Conservation (phyloP, 208 protist genomes). For the Vickermania spadyakhi region DNA sequence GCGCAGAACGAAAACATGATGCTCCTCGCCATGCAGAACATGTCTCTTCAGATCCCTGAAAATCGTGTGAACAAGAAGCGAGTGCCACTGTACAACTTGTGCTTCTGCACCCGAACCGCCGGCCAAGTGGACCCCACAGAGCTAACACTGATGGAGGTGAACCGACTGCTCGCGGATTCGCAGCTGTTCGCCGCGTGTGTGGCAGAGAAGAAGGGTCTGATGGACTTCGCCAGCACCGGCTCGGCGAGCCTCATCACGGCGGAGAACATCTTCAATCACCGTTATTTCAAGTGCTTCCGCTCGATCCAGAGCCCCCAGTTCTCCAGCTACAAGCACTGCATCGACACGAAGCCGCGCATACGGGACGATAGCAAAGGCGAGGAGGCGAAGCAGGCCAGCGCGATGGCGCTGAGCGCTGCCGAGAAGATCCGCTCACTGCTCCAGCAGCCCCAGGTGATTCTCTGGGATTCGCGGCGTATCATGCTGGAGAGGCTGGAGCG, state of each 20-base stretch:
- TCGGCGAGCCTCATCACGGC: constrained; percentile 45
- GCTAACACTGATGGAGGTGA: constrained; percentile 38
- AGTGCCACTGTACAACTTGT: constrained; percentile 70
- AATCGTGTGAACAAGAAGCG: constrained; percentile 69
- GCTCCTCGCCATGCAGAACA: constrained; percentile 39
- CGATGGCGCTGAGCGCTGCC: constrained; percentile 37
- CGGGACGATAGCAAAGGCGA: constrained; percentile 12
- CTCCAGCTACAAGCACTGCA: constrained; percentile 56
- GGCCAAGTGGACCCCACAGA: constrained; percentile 27
- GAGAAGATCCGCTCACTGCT: constrained; percentile 27
- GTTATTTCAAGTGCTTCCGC: constrained; percentile 56
- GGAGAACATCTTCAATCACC: constrained; percentile 76
- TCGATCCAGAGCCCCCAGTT: constrained; percentile 60
- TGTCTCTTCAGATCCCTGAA: constrained; percentile 45
- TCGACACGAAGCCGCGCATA: constrained; percentile 38
- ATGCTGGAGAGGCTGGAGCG: constrained; percentile 36
- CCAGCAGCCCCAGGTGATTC: constrained; percentile 16
- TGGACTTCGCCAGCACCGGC: constrained; percentile 43
- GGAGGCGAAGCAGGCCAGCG: constrained; percentile 44
- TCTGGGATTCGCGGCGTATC: constrained; percentile 18
- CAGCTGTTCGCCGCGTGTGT: constrained; percentile 55
- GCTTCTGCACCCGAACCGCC: constrained; percentile 47
- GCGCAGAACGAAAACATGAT: constrained; percentile 61
- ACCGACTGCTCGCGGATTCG: constrained; percentile 53
- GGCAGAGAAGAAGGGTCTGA: constrained; percentile 62